Base-by-base conservation (phyloP, 176 grass and related monocot species). In the Microstegium vimineum region DNA sequence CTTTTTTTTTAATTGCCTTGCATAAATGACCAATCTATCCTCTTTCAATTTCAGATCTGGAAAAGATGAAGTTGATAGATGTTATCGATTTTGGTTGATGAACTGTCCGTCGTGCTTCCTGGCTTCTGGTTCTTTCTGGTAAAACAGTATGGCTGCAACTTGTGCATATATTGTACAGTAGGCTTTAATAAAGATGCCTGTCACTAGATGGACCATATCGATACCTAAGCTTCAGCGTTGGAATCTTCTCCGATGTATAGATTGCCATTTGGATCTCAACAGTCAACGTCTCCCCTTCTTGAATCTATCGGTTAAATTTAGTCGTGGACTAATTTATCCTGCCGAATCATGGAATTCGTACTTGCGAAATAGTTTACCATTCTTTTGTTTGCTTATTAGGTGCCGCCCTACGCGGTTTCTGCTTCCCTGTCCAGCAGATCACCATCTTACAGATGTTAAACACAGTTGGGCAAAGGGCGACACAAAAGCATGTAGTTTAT, bases 211-310 rank as follows among this genome's bases (percentile, higher is more conserved):
- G 66, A 71, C 54, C 56, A 85, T 64, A 42, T 49, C 51, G 26
- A 30, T 62, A 14, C 23, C 36, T 62, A 70, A 57, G 22, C 41
- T 76, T 89, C n/a, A 28, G 26, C 73, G 33, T 90, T 37, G 82
- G 71, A 81, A 85, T 81, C 77, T 76, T 40, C 77, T 71, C 87
- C 64, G 7, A 5, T 81, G 77, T 85, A 89, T 65, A 85, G 47
- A 76, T 82, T 86, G 78, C 46, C 72, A 73, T 77, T 86, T 90
- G 88, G 83, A 90, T 90, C 78, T 60, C 16, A 78, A 82, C 73
- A 73, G 73, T 82, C 88, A 20, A 36, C 30, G 23, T 78, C 88
- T 82, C 35, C 64, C 66, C 34, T 30, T 77, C 88, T 82, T 82
- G 83, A 82, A 90, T 78, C 45, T 77, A 90, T 78, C 78, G 78